Percentiles rank a stretch among this genome's conserved stretches.
phyloP scores from a whole-genome alignment of 2,329 filamentous ascomycete species.

The Botryotinia convoluta region DNA sequence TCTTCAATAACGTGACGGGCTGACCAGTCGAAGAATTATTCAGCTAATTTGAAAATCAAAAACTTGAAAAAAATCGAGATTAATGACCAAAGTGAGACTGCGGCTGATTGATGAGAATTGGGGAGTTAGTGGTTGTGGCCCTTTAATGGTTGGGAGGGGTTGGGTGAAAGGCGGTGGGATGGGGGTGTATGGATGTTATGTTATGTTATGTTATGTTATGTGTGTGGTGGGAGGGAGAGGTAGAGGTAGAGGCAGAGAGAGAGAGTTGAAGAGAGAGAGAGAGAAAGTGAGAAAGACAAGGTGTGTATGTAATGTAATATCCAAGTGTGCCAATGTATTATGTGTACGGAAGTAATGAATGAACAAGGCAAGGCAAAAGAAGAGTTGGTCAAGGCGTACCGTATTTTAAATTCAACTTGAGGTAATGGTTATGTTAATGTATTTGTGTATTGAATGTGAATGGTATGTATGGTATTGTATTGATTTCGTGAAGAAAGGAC shows the following conservation, averaged over 20 bases:
- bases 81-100: constrained; percentile 20
- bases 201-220: background rate
- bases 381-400: constrained; percentile 20
- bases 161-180: constrained; percentile 20
- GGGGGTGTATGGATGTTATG: background rate
- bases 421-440: no score
- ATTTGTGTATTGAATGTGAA: background rate
- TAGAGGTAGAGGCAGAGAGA: background rate
- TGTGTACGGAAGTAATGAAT: background rate
- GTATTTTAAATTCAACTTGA: background rate
- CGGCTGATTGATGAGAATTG: constrained; percentile 22
- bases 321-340: background rate
- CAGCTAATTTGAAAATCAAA: constrained; percentile 15
- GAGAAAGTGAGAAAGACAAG: background rate
- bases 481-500: background rate
- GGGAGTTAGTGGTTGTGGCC: constrained; percentile 16
- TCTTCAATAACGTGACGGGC: constrained; percentile 33
- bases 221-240: background rate
- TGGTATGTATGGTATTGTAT: background rate
- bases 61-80: background rate
- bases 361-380: background rate
- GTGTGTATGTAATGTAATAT: background rate
- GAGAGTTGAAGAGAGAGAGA: background rate
- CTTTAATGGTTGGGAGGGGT: constrained; percentile 22
- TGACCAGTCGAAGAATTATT: constrained; percentile 24